phyloP scores from a whole-genome alignment of 1,284 basidiomycete species.

The Coniferiporia weirii region DNA sequence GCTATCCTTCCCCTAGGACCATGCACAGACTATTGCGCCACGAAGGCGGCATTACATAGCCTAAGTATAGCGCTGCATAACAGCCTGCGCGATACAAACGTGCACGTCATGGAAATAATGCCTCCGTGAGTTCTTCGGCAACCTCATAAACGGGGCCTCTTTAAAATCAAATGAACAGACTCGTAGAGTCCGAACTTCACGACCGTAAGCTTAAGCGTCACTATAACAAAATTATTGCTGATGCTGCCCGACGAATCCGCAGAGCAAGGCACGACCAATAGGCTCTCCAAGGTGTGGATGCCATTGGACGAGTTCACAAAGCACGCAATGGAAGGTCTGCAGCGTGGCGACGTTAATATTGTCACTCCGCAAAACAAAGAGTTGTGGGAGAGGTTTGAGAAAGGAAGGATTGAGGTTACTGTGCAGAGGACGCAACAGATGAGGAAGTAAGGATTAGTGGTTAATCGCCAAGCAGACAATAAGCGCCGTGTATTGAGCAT shows the following conservation, averaged over 20 bases:
- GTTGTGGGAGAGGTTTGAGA: conserved; percentile 1
- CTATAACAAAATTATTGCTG: no score
- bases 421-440: neutral
- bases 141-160: neutral
- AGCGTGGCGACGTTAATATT: conserved; percentile 39
- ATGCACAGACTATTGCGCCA: conserved; percentile 48
- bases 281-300: conserved; percentile 53
- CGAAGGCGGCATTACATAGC: conserved; percentile 59
- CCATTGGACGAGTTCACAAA: conserved; percentile 48
- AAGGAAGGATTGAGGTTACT: conserved; percentile 22
- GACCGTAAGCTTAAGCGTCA: conserved; percentile 37
- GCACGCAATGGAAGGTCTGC: conserved; percentile 42
- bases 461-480: neutral
- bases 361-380: conserved; percentile 1
- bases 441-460: neutral
- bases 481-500: neutral
- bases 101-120: conserved; percentile 54
- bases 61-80: conserved; percentile 44
- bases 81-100: conserved; percentile 45
- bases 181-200: conserved; percentile 63
- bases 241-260: neutral
- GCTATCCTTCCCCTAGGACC: conserved; percentile 39
- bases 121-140: conserved; percentile 47
- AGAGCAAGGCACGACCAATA: conserved; percentile 49
- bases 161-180: conserved; percentile 28